Base-by-base conservation (phyloP, 257 asterid species). In the Asclepias syriaca region DNA sequence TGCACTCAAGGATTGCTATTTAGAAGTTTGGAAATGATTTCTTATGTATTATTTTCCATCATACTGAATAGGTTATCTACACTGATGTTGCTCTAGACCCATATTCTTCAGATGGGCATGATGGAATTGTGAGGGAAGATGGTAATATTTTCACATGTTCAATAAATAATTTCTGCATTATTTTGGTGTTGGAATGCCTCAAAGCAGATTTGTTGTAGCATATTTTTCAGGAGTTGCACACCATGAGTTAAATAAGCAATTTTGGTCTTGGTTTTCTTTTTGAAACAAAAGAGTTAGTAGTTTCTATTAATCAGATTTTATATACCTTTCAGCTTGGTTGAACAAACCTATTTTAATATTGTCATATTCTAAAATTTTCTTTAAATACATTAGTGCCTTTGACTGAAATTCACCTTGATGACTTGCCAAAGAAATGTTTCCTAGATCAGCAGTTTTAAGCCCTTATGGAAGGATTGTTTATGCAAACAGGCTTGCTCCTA, bases 61-160 rank as follows among this genome's bases (percentile, higher is more conserved):
- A 59, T 60, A 32, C 29, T 76, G 22, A 68, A 74, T 81, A 94
- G 98, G 83, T 89, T 73, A 87, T 94, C 74, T 94, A 91, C 74
- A 94, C 99, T 14, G 98, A 94, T 78, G 97, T 94, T 81, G 97
- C 98, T 77, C 81, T 94, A 74, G 98, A 94, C 86, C 98, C 98
- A 61, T 91, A 94, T 83, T 91, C 97, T 61, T 94, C 99, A 48
- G 99, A 94, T 68, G 99, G 99, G 65, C 99, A 94, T 78, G 99
- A 94, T 77, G 99, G 99, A 65, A 94, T 94, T 55, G 99, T 91
- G 64, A 83, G 99, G 78, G 99, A 94, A 85, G 99, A 94, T 77
- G 99, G 99, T 94, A 86, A 78, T 24, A 10, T 73, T 77, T 51
- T 54, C 34, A 49, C 71, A 60, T 29, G 69, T 32, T 40, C 61